phyloP scores from a whole-genome alignment of 1,284 basidiomycete species.

The Pseudozyma pruni region DNA sequence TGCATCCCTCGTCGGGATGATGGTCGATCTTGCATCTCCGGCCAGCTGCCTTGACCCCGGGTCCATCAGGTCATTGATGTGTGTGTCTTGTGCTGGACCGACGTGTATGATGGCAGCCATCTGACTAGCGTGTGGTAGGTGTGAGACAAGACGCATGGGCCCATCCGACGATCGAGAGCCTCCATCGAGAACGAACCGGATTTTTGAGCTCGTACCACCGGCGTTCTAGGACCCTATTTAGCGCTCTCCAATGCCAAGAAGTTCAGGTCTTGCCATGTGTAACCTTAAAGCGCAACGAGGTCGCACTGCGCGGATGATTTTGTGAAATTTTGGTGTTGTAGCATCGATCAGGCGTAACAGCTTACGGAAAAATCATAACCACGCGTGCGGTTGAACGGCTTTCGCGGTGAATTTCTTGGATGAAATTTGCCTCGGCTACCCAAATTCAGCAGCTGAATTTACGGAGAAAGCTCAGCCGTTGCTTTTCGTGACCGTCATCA shows the following conservation, averaged over 20 bases:
- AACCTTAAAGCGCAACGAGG: too few relatives aligned
- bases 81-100: neutral
- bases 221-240: neutral
- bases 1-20: constrained; percentile 5
- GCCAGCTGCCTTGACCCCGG: neutral
- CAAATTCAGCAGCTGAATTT: neutral
- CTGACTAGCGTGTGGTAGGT: neutral
- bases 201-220: neutral
- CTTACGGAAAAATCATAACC: too few relatives aligned
- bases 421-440: constrained; percentile 2
- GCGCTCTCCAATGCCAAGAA: neutral
- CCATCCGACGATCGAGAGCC: neutral
- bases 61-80: constrained; percentile 1
- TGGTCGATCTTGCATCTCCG: constrained; percentile 12
- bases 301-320: too few relatives aligned
- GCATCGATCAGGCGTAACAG: too few relatives aligned
- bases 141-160: neutral
- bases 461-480: constrained; percentile 18
- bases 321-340: too few relatives aligned
- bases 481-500: neutral
- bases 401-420: neutral
- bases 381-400: too few relatives aligned
- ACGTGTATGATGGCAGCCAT: too few relatives aligned
- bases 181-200: neutral
- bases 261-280: neutral